Conservation (phyloP, 768 basidiomycete genomes). For the Chiua virens region DNA sequence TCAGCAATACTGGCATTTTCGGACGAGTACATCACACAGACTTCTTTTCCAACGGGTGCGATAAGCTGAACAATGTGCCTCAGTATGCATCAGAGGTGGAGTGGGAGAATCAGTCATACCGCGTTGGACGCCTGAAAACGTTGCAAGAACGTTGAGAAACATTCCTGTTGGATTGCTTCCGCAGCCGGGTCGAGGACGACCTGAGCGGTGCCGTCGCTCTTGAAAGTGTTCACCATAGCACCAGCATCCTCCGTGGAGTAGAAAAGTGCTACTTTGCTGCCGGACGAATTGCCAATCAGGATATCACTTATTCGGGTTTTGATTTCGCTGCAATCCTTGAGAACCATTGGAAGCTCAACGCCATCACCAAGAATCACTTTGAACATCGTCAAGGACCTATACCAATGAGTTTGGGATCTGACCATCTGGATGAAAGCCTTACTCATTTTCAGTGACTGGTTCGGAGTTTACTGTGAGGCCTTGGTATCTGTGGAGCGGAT, state of each 20-base stretch:
- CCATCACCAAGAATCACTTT: slow-evolving; percentile 51
- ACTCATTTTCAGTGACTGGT: slow-evolving; percentile 16
- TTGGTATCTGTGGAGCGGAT: slow-evolving; percentile 25
- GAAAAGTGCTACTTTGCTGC: slow-evolving; percentile 59
- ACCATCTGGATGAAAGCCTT: slow-evolving; percentile 2
- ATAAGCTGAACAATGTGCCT: slow-evolving; percentile 48
- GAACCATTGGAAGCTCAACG: slow-evolving; percentile 48
- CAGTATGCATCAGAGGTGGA: neutral
- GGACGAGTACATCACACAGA: slow-evolving; percentile 62
- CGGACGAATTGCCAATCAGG: slow-evolving; percentile 35
- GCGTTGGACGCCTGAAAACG: slow-evolving; percentile 53
- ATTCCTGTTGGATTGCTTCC: slow-evolving; percentile 40
- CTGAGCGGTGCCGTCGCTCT: slow-evolving; percentile 50
- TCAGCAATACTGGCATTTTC: slow-evolving; percentile 45
- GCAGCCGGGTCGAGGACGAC: slow-evolving; percentile 42
- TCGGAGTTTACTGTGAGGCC: slow-evolving; percentile 10
- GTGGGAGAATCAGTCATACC: slow-evolving; percentile 36
- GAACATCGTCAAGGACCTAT: slow-evolving; percentile 36
- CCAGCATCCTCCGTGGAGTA: slow-evolving; percentile 49
- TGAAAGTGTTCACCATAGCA: slow-evolving; percentile 53
- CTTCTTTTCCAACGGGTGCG: slow-evolving; percentile 47
- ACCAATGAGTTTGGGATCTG: slow-evolving; percentile 4
- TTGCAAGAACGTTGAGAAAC: slow-evolving; percentile 49
- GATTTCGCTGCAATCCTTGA: slow-evolving; percentile 41
- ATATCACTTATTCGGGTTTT: slow-evolving; percentile 38